Percentiles rank a stretch among this genome's conserved stretches.
Conservation (phyloP, 129 eudicot species). For the Escallonia rubra region DNA sequence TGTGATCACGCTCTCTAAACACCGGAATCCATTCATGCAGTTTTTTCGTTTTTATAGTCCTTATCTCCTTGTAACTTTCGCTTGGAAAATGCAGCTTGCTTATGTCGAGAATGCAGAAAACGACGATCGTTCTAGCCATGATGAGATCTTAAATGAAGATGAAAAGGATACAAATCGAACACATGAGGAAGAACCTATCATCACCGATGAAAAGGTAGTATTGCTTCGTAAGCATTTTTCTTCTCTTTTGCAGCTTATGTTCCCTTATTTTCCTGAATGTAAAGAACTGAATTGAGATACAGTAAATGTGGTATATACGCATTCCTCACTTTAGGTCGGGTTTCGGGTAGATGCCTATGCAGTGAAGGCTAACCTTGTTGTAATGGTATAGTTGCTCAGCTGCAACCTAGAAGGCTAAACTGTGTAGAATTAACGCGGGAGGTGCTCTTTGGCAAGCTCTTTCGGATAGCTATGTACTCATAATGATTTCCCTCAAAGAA, state of each 20-base stretch:
- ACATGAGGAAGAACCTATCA: not conserved
- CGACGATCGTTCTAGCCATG: not conserved
- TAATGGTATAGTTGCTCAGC: too few species aligned
- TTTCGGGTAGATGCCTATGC: too few species aligned
- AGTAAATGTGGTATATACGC: too few species aligned
- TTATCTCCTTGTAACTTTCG: not conserved
- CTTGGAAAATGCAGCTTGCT: not conserved
- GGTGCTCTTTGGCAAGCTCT: not conserved
- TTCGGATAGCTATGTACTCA: not conserved
- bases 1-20: not conserved
- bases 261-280: too few species aligned
- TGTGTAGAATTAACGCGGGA: too few species aligned
- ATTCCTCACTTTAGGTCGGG: too few species aligned
- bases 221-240: not conserved
- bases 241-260: too few species aligned
- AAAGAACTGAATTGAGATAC: too few species aligned
- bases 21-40: not conserved
- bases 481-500: not conserved
- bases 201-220: not conserved
- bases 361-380: too few species aligned
- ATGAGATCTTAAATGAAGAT: not conserved
- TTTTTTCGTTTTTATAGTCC: too few species aligned
- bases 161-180: not conserved
- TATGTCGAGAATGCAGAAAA: not conserved
- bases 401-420: too few species aligned